Percentiles rank a stretch among this genome's conserved stretches.
These are phyloP conservation scores for Coemansia sp. DNA, from an alignment of 192 early-diverging fungal species.

Conservation along the genomic window DNA sequence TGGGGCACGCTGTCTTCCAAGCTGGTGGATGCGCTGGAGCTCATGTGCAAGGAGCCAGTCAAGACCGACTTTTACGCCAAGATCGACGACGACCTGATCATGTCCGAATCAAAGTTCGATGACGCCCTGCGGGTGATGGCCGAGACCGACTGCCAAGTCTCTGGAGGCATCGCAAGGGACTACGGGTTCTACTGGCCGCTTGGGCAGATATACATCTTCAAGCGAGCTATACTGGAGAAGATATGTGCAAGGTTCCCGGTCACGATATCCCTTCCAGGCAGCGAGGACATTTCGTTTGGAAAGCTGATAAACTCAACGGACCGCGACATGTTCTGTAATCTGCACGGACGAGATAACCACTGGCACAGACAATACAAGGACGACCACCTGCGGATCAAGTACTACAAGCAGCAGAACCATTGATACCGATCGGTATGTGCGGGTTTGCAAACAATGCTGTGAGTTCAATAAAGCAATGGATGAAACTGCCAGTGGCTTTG, in stretches of 20 bases:
- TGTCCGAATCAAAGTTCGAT: neutral
- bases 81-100: neutral
- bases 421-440: neutral
- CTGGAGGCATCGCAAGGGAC: neutral
- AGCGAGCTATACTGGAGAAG: neutral
- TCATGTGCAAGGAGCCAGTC: neutral
- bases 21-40: constrained; percentile 2
- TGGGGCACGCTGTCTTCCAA: neutral
- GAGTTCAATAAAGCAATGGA: too few species aligned
- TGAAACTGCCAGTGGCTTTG: too few species aligned
- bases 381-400: neutral
- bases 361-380: constrained; percentile 3
- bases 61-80: neutral
- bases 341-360: neutral
- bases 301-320: neutral
- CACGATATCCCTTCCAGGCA: neutral
- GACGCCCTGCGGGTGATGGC: neutral
- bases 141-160: neutral
- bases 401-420: constrained; percentile 4
- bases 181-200: neutral
- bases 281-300: constrained; percentile 9
- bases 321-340: neutral
- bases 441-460: too few species aligned
- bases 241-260: neutral
- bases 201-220: constrained; percentile 3